A percentile compares a stretch with the other conserved stretches of the same genome.
These are phyloP conservation scores for Coemansia umbellata DNA, from an alignment of 192 early-diverging fungal genomes.

Conservation along the genomic window DNA sequence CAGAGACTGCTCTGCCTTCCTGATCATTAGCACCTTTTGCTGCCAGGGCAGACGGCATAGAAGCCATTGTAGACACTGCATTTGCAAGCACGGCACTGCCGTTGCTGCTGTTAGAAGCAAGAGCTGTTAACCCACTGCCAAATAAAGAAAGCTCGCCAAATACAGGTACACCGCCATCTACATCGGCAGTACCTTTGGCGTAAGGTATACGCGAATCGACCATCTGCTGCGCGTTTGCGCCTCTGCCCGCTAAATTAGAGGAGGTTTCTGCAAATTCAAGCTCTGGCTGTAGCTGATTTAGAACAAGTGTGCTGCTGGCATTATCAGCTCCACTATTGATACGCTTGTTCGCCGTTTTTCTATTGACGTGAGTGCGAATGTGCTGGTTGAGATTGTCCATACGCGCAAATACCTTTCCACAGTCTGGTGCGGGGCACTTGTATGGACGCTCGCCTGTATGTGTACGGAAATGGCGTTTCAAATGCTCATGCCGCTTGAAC, in stretches of 20 bases:
- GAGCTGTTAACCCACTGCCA: neutral
- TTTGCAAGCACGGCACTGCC: too few species aligned
- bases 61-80: neutral
- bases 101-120: neutral
- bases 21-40: too few species aligned
- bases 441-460: slow-evolving; percentile 79
- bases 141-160: neutral
- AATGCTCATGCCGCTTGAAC: slow-evolving; percentile 72
- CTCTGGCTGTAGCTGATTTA: neutral
- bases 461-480: slow-evolving; percentile 69
- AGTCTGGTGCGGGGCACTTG: slow-evolving; percentile 60
- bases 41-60: neutral
- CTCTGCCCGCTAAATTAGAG: too few species aligned
- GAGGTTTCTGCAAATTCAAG: too few species aligned
- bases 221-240: too few species aligned
- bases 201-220: too few species aligned
- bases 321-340: neutral
- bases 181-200: too few species aligned
- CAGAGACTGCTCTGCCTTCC: too few species aligned
- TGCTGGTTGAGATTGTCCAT: slow-evolving; percentile 71
- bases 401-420: slow-evolving; percentile 71
- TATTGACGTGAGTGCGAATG: slow-evolving; percentile 54
- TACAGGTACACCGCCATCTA: neutral
- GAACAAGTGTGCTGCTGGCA: too few species aligned
- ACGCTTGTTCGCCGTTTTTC: slow-evolving; percentile 27